Percentiles rank a stretch among this genome's conserved stretches.
phyloP scores from a whole-genome alignment of 2,329 filamentous ascomycete species.

The Setomelanomma holmii region DNA sequence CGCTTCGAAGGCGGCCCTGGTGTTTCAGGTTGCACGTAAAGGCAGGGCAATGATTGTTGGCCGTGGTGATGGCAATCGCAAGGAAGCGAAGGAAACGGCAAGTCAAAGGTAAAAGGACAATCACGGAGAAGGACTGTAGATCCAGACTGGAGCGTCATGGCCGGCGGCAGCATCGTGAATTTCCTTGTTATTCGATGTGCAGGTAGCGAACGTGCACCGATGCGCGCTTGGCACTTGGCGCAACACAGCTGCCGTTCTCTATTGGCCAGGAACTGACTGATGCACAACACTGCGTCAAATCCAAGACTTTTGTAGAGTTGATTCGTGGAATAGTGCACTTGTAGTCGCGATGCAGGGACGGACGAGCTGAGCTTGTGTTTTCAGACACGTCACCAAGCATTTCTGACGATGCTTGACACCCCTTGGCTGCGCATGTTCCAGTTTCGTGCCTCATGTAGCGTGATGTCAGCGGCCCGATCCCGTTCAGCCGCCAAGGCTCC shows the following conservation, averaged over 20 bases:
- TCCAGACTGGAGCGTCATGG: conserved; percentile 25
- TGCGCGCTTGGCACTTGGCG: conserved; percentile 5
- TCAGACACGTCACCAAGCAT: conserved; percentile 38
- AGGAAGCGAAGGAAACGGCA: conserved; percentile 3
- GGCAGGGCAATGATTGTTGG: conserved; percentile 13
- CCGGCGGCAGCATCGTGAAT: conserved; percentile 10
- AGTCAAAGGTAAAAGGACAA: conserved; percentile 3
- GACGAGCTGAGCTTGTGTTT: conserved; percentile 10
- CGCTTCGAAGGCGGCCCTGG: conserved; percentile 1
- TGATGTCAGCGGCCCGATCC: conserved; percentile 25
- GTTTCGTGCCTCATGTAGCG: conserved; percentile 21
- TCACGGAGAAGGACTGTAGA: conserved; percentile 6
- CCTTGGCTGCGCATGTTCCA: conserved; percentile 26
- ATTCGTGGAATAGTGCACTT: conserved; percentile 1
- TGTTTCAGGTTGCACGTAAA: conserved; percentile 24
- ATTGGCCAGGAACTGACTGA: conserved; percentile 12
- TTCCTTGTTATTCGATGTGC: conserved; percentile 32
- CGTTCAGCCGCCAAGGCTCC: conserved; percentile 13
- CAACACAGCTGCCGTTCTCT: conserved; percentile 9
- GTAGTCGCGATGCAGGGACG: neutral
- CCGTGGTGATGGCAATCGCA: conserved; percentile 4
- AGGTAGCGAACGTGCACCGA: conserved; percentile 10
- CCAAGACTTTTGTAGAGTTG: neutral
- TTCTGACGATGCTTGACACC: conserved; percentile 32
- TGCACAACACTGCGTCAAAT: conserved; percentile 5